These are phyloP conservation scores for Penicillium crustosum DNA, from an alignment of 2,329 filamentous ascomycete genomes.

Conservation along the genomic window DNA sequence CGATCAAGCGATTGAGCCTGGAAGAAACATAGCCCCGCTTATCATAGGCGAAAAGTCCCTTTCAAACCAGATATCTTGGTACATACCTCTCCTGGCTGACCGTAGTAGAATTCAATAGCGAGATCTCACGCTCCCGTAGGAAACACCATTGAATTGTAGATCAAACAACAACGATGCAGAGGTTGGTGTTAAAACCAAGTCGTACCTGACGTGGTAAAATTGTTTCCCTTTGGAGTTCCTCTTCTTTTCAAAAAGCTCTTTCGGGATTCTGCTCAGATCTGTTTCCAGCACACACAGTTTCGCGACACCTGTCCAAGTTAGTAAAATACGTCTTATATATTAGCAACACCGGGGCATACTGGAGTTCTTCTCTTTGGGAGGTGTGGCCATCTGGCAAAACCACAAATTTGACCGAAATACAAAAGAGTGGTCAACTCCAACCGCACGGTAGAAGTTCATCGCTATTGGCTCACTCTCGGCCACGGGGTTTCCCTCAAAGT, in stretches of 20 bases:
- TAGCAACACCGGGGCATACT: neutral
- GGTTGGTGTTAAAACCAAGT: conserved; percentile 20
- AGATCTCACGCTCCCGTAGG: conserved; percentile 25
- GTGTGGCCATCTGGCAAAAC: conserved; percentile 7
- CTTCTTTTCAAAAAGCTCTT: conserved; percentile 14
- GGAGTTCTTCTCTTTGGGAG: neutral
- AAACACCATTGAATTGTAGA: conserved; percentile 26
- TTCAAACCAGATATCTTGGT: neutral
- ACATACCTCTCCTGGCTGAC: neutral
- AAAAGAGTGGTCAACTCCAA: fast-evolving
- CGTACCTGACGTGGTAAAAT: conserved; percentile 14
- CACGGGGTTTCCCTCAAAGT: conserved; percentile 15
- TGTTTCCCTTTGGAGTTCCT: conserved; percentile 16
- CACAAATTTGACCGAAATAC: neutral
- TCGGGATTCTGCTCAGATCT: conserved; percentile 24
- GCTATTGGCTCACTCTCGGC: conserved; percentile 20
- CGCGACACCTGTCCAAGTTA: conserved; percentile 7
- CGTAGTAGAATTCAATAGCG: conserved; percentile 15
- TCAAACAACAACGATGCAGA: conserved; percentile 28
- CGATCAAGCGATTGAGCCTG: neutral
- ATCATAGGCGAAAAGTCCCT: neutral
- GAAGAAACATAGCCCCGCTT: too few species aligned
- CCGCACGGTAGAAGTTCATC: neutral
- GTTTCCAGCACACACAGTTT: conserved; percentile 19
- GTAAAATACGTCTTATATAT: neutral